phyloP scores from a whole-genome alignment of 352 stramenopile genomes.

The Phytophthora lateralis region DNA sequence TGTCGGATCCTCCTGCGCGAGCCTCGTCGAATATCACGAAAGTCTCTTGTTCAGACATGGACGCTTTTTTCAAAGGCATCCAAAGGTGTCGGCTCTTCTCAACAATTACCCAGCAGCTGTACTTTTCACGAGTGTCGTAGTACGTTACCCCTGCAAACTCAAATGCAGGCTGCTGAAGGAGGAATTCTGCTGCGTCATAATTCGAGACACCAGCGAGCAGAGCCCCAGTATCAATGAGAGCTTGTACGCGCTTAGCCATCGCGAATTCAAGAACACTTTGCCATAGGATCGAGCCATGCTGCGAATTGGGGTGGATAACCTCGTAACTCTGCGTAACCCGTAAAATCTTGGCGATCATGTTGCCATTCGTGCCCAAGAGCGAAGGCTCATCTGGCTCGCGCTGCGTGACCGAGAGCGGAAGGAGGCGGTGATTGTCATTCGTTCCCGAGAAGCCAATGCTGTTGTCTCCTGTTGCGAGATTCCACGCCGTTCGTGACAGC shows the following conservation, averaged over 20 bases:
- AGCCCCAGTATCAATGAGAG: conserved; percentile 87
- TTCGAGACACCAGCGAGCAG: conserved; percentile 73
- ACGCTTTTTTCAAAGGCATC: conserved; percentile 58
- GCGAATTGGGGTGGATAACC: too few relatives aligned
- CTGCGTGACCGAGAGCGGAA: too few relatives aligned
- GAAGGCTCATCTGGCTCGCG: too few relatives aligned
- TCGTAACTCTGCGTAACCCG: too few relatives aligned
- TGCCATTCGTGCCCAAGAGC: too few relatives aligned
- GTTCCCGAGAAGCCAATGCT: too few relatives aligned
- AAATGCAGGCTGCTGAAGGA: conserved; percentile 40
- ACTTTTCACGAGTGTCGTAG: conserved; percentile 57
- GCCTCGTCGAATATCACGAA: conserved; percentile 94
- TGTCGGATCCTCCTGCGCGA: conserved; percentile 83
- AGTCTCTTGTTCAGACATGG: conserved; percentile 74
- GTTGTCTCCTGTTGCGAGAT: too few relatives aligned
- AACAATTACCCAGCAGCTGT: conserved; percentile 79
- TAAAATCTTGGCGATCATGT: too few relatives aligned
- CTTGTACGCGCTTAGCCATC: conserved; percentile 4
- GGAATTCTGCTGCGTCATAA: conserved; percentile 15
- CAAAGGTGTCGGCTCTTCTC: conserved; percentile 55
- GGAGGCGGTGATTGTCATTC: too few relatives aligned
- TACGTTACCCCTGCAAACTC: conserved; percentile 72
- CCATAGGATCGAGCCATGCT: too few relatives aligned
- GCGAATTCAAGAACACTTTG: too few relatives aligned
- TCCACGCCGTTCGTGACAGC: too few relatives aligned